phyloP scores from a whole-genome alignment of 768 basidiomycete genomes.

The Phanerodontia chrysosporium region DNA sequence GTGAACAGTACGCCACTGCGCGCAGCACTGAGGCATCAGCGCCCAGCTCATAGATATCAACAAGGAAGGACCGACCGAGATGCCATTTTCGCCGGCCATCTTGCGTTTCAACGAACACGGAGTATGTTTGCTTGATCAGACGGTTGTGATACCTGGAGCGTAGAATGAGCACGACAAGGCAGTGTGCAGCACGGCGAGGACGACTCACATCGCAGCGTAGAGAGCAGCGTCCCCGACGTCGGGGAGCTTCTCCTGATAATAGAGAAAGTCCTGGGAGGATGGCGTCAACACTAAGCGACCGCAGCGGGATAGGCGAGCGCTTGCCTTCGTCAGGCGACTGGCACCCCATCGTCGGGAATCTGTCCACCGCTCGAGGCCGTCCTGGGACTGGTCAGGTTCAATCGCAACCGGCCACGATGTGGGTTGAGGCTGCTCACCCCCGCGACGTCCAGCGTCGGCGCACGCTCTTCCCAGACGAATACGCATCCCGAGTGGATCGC shows the following conservation, averaged over 20 bases:
- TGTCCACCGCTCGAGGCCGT: conserved; percentile 80
- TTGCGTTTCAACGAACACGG: conserved; percentile 65
- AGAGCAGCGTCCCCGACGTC: conserved; percentile 23
- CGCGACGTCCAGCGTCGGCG: conserved; percentile 58
- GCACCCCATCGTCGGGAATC: conserved; percentile 65
- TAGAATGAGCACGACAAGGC: conserved; percentile 21
- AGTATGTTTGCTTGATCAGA: conserved; percentile 78
- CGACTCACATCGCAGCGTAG: conserved; percentile 21
- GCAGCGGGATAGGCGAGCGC: not conserved
- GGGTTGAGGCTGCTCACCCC: conserved; percentile 41
- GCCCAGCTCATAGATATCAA: not conserved
- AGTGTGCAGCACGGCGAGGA: conserved; percentile 5
- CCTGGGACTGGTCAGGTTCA: conserved; percentile 31
- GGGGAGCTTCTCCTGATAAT: conserved; percentile 65
- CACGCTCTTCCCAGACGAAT: conserved; percentile 83
- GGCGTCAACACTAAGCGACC: not conserved
- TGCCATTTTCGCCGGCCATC: conserved; percentile 78
- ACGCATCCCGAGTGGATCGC: conserved; percentile 64
- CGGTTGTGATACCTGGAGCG: conserved; percentile 30
- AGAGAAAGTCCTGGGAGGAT: conserved; percentile 68
- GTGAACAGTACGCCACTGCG: conserved; percentile 35
- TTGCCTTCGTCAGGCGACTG: conserved; percentile 9
- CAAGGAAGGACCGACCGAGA: conserved; percentile 48
- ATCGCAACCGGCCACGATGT: not conserved
- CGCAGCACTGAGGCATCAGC: not conserved